Evolutionary conservation across 192 early-diverging fungal genomes (phyloP).

Genomic region (Coemansia sp.): DNA sequence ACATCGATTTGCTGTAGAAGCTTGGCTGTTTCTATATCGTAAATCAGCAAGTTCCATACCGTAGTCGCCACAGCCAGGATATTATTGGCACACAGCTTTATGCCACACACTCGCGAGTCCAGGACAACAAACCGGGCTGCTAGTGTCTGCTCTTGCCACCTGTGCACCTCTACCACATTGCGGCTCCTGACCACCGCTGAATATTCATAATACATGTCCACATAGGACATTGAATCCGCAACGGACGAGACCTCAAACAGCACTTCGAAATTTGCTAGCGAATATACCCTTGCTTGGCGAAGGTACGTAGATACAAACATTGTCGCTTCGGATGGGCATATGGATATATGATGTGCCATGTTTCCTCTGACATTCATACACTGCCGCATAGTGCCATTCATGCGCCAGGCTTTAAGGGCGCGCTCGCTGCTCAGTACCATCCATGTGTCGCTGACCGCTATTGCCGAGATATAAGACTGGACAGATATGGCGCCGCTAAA

Average conservation of each 20-base stretch:
- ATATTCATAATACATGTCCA: conserved; percentile 16
- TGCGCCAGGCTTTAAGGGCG: conserved; percentile 4
- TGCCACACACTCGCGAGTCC: conserved; percentile 15
- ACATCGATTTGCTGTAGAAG: background rate
- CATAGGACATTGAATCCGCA: conserved; percentile 5
- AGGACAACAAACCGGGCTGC: conserved; percentile 8
- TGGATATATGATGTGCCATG: conserved; percentile 17
- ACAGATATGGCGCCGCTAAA: conserved; percentile 11
- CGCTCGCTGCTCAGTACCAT: conserved; percentile 18
- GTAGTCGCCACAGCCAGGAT: conserved; percentile 7
- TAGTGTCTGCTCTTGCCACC: conserved; percentile 10
- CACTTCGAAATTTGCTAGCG: background rate
- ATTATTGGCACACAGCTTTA: conserved; percentile 14
- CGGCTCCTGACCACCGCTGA: conserved; percentile 12
- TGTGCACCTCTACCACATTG: conserved; percentile 15
- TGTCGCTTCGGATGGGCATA: conserved; percentile 15
- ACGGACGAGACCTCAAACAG: conserved; percentile 8
- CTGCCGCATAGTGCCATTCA: background rate
- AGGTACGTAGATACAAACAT: conserved; percentile 24
- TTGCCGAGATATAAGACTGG: conserved; percentile 5
- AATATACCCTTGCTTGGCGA: conserved; percentile 19
- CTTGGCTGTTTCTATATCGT: background rate
- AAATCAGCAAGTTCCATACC: conserved; percentile 14
- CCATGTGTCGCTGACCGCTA: conserved; percentile 13
- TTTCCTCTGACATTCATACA: conserved; percentile 8